Percentiles rank a stretch among this genome's conserved stretches.
Conservation (phyloP, 495 filamentous ascomycete species). For the Penicillium odoratum region DNA sequence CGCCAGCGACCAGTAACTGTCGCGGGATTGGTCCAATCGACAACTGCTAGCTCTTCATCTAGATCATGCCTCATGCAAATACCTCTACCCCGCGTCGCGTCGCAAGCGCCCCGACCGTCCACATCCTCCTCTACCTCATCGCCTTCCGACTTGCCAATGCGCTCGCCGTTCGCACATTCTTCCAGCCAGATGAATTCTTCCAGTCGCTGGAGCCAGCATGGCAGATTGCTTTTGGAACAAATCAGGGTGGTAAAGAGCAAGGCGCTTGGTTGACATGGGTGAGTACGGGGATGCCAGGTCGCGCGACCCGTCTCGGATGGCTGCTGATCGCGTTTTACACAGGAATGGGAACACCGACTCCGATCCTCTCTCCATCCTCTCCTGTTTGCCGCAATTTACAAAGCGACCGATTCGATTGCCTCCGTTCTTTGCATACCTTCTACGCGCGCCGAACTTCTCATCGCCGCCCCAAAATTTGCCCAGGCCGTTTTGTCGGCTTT, state of each 20-base stretch:
- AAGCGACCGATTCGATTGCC: slow-evolving; percentile 52
- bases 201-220: slow-evolving; percentile 96
- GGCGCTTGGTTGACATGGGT: slow-evolving; percentile 98
- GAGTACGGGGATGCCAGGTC: slow-evolving; percentile 23
- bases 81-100: slow-evolving; percentile 14
- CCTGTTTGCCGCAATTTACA: slow-evolving; percentile 79
- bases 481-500: slow-evolving; percentile 78
- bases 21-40: background rate
- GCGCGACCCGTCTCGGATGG: background rate
- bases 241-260: slow-evolving; percentile 39
- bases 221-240: slow-evolving; percentile 77
- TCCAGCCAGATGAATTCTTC: slow-evolving; percentile 98
- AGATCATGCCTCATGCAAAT: slow-evolving; percentile 17
- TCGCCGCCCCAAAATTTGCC: slow-evolving; percentile 68
- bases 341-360: slow-evolving; percentile 94
- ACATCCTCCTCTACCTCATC: slow-evolving; percentile 63
- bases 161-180: slow-evolving; percentile 83
- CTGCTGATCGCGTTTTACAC: slow-evolving; percentile 7
- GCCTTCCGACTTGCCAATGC: slow-evolving; percentile 82
- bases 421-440: slow-evolving; percentile 44
- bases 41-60: background rate
- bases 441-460: slow-evolving; percentile 60
- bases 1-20: slow-evolving; percentile 1
- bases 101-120: slow-evolving; percentile 13
- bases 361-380: slow-evolving; percentile 88